Percentiles rank a stretch among this genome's conserved stretches.
Conservation (phyloP, 1,139 yeast species). For the Citeromyces hawaiiensis region DNA sequence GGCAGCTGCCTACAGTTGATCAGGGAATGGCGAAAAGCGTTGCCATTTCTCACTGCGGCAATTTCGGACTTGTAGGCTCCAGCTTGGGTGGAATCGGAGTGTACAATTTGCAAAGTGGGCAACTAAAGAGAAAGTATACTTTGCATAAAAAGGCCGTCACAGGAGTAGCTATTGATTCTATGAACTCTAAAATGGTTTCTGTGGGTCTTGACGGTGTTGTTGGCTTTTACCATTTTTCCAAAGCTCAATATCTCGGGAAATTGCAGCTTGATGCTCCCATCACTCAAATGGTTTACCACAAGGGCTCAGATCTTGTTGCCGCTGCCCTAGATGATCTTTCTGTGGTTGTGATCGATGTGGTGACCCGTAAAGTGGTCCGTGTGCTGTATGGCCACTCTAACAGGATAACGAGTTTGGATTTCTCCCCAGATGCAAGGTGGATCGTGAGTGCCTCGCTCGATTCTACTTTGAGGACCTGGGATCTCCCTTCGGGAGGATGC, state of each 20-base stretch:
- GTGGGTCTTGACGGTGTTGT: constrained; percentile 83
- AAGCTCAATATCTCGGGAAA: constrained; percentile 57
- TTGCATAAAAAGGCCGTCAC: constrained; percentile 76
- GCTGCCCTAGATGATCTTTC: constrained; percentile 79
- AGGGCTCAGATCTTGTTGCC: constrained; percentile 75
- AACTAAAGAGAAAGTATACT: constrained; percentile 45
- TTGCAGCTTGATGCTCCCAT: constrained; percentile 65
- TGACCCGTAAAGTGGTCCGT: constrained; percentile 75
- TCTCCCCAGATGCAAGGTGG: constrained; percentile 96
- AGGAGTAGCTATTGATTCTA: constrained; percentile 80
- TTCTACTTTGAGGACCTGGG: constrained; percentile 92
- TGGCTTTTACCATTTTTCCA: constrained; percentile 77
- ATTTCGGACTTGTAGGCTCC: constrained; percentile 90
- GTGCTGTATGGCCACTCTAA: constrained; percentile 84
- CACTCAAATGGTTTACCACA: constrained; percentile 64
- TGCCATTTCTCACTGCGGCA: constrained; percentile 84
- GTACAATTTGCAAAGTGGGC: constrained; percentile 85
- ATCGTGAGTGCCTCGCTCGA: constrained; percentile 75
- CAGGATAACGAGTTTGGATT: constrained; percentile 79
- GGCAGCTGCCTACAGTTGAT: constrained; percentile 60
- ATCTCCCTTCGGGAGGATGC: constrained; percentile 92
- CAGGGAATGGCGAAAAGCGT: constrained; percentile 73
- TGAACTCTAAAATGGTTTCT: constrained; percentile 80
- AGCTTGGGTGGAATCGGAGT: constrained; percentile 79
- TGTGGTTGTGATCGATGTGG: constrained; percentile 70